These are phyloP conservation scores for Malus sylvestris DNA, from an alignment of 306 rosid species.

Conservation along the genomic window DNA sequence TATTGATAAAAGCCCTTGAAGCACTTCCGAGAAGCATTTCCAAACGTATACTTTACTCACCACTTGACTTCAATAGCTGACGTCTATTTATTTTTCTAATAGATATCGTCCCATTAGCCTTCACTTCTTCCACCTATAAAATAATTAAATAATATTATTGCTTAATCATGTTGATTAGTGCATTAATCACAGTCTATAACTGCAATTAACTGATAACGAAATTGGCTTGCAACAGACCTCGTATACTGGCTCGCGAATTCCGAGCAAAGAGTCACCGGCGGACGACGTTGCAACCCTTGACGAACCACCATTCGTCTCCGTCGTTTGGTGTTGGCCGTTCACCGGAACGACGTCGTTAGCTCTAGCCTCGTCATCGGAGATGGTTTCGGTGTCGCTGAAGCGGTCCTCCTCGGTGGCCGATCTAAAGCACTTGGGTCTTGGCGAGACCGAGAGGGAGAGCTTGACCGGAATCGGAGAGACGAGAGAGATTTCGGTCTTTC, in stretches of 20 bases:
- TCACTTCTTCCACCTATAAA: conserved; percentile 83
- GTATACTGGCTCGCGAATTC: conserved; percentile 91
- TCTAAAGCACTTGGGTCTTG: conserved; percentile 35
- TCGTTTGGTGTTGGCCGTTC: neutral
- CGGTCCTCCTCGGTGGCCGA: conserved; percentile 64
- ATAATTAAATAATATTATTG: neutral
- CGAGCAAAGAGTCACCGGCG: conserved; percentile 61
- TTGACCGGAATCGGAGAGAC: conserved; percentile 18
- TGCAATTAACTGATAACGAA: neutral
- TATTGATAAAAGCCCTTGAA: too few species aligned
- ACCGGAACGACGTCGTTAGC: conserved; percentile 14
- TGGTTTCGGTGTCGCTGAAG: conserved; percentile 38
- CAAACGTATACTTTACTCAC: conserved; percentile 23
- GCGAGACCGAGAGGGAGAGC: conserved; percentile 8
- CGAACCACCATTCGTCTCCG: conserved; percentile 6
- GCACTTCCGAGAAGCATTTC: too few species aligned
- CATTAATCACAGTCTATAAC: neutral
- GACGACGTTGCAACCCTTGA: conserved; percentile 34
- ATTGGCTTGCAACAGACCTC: conserved; percentile 40
- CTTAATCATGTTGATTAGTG: neutral
- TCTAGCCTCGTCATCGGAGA: conserved; percentile 20
- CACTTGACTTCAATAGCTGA: conserved; percentile 82
- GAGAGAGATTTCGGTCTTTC: conserved; percentile 15
- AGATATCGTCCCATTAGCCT: conserved; percentile 52
- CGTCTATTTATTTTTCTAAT: conserved; percentile 85